Evolutionary conservation across 768 basidiomycete species (phyloP).

Genomic region (Tricholoma terreum): DNA sequence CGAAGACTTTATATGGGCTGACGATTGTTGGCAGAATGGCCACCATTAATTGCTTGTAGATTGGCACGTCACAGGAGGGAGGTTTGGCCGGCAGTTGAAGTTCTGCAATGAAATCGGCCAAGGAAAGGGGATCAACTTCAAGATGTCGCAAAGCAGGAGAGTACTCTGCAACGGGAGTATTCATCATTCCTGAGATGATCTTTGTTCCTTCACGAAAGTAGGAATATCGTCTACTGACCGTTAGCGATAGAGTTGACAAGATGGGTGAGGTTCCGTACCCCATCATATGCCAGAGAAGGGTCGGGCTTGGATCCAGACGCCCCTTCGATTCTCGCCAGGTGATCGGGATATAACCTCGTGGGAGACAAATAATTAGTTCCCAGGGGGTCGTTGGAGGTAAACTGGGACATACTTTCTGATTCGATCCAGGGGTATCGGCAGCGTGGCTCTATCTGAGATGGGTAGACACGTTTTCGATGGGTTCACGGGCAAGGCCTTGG

Average conservation of each 20-base stretch:
- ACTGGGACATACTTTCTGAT: conserved; percentile 31
- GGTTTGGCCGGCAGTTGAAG: conserved; percentile 10
- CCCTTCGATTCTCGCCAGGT: conserved; percentile 37
- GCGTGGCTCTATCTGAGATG: conserved; percentile 23
- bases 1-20: conserved; percentile 10
- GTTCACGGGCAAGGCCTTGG: conserved; percentile 38
- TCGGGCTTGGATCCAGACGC: conserved; percentile 37
- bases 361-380: background rate
- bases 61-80: background rate
- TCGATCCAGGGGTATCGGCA: conserved; percentile 29
- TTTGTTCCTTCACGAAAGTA: conserved; percentile 38
- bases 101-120: background rate
- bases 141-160: conserved; percentile 1
- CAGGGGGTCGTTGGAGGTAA: too few species aligned
- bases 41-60: conserved; percentile 6
- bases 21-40: background rate
- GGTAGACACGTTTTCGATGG: conserved; percentile 44
- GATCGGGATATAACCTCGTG: conserved; percentile 39
- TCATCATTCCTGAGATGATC: conserved; percentile 18
- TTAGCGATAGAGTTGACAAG: background rate
- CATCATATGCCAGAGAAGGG: conserved; percentile 28
- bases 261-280: conserved; percentile 29
- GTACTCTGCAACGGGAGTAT: background rate
- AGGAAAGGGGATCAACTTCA: background rate
- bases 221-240: conserved; percentile 38